Evolutionary conservation across 2,329 filamentous ascomycete species (phyloP).

Genomic region (Xylariaceae sp.): DNA sequence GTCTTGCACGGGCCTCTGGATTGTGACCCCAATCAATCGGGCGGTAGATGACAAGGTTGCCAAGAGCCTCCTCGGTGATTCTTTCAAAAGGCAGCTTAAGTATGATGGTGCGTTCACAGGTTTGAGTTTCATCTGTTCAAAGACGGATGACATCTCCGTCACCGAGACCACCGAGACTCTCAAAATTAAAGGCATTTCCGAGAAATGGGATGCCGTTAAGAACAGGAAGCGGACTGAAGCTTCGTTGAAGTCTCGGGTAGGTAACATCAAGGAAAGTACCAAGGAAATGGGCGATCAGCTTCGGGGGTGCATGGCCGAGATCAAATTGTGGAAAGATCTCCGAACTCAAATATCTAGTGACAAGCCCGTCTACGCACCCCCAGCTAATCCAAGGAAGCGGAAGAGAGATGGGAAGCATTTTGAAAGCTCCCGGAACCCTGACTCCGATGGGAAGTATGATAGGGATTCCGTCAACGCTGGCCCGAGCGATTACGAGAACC

Average conservation of each 20-base stretch:
- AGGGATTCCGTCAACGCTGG: constrained; percentile 30
- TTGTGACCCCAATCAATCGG: constrained; percentile 58
- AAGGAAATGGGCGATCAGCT: constrained; percentile 24
- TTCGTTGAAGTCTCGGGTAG: constrained; percentile 16
- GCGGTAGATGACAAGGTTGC: constrained; percentile 60
- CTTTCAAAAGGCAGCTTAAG: constrained; percentile 56
- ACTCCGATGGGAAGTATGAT: constrained; percentile 21
- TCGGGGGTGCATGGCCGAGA: constrained; percentile 43
- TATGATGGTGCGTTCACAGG: constrained; percentile 52
- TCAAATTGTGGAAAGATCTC: constrained; percentile 26
- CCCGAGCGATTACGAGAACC: constrained; percentile 29
- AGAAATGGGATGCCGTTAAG: constrained; percentile 34
- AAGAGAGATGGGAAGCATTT: constrained; percentile 33
- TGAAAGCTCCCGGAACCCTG: constrained; percentile 14
- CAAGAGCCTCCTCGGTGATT: constrained; percentile 51
- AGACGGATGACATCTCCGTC: constrained; percentile 52
- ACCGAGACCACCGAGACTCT: constrained; percentile 37
- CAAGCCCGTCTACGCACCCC: constrained; percentile 33
- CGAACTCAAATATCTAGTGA: constrained; percentile 37
- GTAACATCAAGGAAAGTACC: constrained; percentile 33
- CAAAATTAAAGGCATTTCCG: constrained; percentile 34
- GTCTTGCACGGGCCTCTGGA: constrained; percentile 55
- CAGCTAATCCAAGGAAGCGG: constrained; percentile 37
- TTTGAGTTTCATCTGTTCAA: constrained; percentile 48
- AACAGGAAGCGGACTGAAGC: constrained; percentile 18